Evolutionary conservation across 2,329 filamentous ascomycete species (phyloP).

Genomic region (Colletotrichum abscissum): DNA sequence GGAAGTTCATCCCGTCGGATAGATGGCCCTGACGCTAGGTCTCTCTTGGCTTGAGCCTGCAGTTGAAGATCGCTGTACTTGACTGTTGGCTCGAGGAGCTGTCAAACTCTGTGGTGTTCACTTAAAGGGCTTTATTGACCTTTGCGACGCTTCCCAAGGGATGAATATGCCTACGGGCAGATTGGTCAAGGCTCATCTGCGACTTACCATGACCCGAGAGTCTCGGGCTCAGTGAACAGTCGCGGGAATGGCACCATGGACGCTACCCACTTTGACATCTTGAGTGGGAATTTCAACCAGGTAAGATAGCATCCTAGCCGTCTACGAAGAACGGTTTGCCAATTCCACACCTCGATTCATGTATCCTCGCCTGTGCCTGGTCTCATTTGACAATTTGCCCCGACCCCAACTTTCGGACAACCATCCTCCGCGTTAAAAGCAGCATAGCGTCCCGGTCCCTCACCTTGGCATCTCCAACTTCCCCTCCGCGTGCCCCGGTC

Average conservation of each 20-base stretch:
- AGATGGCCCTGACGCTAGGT: background rate
- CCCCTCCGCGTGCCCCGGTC: background rate
- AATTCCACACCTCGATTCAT: conserved; percentile 1
- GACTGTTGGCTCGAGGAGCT: background rate
- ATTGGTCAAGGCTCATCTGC: no score
- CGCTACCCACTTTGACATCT: background rate
- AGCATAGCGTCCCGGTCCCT: background rate
- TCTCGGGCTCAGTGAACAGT: background rate
- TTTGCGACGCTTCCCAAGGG: background rate
- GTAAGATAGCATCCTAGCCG: conserved; percentile 10
- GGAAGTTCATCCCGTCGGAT: conserved; percentile 13
- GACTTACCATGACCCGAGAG: background rate
- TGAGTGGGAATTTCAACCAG: conserved; percentile 2
- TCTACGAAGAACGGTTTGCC: background rate
- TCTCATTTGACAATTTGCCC: background rate
- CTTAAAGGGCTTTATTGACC: background rate
- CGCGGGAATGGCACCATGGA: background rate
- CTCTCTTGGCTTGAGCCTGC: background rate
- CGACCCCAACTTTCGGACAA: conserved; percentile 20
- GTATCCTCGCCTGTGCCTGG: background rate
- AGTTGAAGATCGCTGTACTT: background rate
- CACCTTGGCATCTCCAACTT: conserved; percentile 26
- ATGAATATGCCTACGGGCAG: no score
- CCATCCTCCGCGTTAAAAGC: conserved; percentile 12
- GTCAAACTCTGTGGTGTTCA: no score